Base-by-base conservation (phyloP, 129 eudicot species). In the Lonicera japonica region DNA sequence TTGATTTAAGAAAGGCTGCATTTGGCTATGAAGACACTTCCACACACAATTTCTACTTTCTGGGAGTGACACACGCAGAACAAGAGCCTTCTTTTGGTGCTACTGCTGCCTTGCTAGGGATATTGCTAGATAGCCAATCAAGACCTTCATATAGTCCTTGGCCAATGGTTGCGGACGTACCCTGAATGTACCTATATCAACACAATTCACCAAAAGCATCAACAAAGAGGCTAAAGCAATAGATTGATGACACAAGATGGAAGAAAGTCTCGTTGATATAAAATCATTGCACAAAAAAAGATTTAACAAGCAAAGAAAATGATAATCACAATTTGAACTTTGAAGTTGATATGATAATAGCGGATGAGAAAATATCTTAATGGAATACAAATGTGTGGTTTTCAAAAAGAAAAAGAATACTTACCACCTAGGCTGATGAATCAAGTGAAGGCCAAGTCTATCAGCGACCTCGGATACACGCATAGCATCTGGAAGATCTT, bases 131-230 rank as follows among this genome's bases (percentile, higher is more conserved):
- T 29, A 87, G 72, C 90, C 87, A 83, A 77, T 77, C 95, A 63
- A 87, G 87, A 52, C 90, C 90, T 75, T 87, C 95, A 13, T 79
- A 79, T 7, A 79, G 84, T 53, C 85, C 95, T 67, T 80, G 74
- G 11, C 83, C 90, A 53, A 84, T 73, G 7, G 89, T 77, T 55
- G 95, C 89, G 74, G 85, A 75, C 50, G 90, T 60, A 62, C 84
- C 71, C 79, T 88, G 86, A 25, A 84, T 77, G 62, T 87, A 79
- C 95, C 89, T 88, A 71, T 64, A 52, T 39, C 15, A 51, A 10
- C 13, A 10, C 13, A 43, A 43, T 8, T 1, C 13, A 43, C 1
- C 8, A 1, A 43, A 4, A 43, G 2, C 1, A 43, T 2, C 1
- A 43, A 43, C 3, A 43, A 43, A 43, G 8, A 43, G 8, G 8